Conservation (phyloP, 306 rosid species). For the Rosa persica region DNA sequence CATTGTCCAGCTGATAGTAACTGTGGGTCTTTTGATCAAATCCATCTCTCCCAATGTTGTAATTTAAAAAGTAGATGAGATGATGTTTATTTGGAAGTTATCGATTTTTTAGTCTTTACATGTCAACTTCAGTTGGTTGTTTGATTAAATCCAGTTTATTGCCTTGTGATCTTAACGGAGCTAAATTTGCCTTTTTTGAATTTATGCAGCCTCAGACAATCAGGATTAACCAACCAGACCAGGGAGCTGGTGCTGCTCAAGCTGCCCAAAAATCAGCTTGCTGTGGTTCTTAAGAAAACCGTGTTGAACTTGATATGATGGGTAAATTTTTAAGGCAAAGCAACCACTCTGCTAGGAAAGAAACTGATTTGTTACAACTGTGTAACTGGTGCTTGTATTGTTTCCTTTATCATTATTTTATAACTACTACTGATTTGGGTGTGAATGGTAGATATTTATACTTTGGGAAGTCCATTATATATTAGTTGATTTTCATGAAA, state of each 20-base stretch:
- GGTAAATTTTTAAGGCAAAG: slow-evolving; percentile 36
- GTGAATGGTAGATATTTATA: slow-evolving; percentile 58
- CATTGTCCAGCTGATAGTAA: neutral
- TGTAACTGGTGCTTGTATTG: slow-evolving; percentile 52
- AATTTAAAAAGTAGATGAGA: neutral
- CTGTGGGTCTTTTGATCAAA: neutral
- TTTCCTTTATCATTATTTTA: slow-evolving; percentile 36
- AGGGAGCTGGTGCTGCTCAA: slow-evolving; percentile 69
- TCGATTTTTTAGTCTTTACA: neutral
- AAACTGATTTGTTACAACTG: slow-evolving; percentile 56
- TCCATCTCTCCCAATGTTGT: neutral
- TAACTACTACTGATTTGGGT: slow-evolving; percentile 47
- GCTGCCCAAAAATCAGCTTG: slow-evolving; percentile 78
- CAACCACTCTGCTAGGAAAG: slow-evolving; percentile 35
- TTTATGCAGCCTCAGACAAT: slow-evolving; percentile 79
- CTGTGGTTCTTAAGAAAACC: slow-evolving; percentile 63
- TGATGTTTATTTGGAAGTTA: neutral
- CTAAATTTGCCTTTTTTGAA: slow-evolving; percentile 17
- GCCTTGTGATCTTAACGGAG: neutral
- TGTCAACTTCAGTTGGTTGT: neutral
- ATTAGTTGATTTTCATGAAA: slow-evolving; percentile 38
- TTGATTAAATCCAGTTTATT: neutral
- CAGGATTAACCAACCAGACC: slow-evolving; percentile 85
- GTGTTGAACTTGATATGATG: slow-evolving; percentile 18
- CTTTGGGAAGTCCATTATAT: slow-evolving; percentile 46